A percentile compares a stretch with the other conserved stretches of the same genome.
phyloP scores from a whole-genome alignment of 441 rosid species.

The Capsella rubella region DNA sequence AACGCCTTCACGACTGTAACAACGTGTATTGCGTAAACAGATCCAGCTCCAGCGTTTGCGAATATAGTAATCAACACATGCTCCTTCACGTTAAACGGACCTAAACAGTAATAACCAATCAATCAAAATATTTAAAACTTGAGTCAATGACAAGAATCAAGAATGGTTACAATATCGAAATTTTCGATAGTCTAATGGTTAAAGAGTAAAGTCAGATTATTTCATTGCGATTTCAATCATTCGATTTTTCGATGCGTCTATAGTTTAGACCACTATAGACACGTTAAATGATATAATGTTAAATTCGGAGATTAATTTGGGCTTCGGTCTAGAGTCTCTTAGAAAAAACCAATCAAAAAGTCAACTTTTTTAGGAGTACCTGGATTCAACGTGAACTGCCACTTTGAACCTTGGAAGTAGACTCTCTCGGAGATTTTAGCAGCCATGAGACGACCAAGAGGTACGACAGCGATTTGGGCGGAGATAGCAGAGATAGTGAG shows the following conservation, averaged over 20 bases:
- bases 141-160: neutral
- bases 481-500: slow-evolving; percentile 89
- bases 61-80: slow-evolving; percentile 92
- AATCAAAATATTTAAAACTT: no score
- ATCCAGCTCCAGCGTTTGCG: slow-evolving; percentile 96
- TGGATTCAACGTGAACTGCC: slow-evolving; percentile 86
- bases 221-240: no score
- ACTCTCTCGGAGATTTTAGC: slow-evolving; percentile 66
- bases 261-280: no score
- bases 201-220: no score
- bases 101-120: slow-evolving; percentile 45
- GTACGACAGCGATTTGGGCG: slow-evolving; percentile 92
- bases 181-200: no score
- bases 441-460: slow-evolving; percentile 90
- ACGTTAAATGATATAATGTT: no score
- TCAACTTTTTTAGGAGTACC: neutral
- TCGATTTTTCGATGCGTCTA: neutral
- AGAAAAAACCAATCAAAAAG: neutral
- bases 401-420: slow-evolving; percentile 66
- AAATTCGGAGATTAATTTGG: no score
- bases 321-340: neutral
- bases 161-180: neutral
- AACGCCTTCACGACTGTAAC: slow-evolving; percentile 90
- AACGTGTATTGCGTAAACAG: slow-evolving; percentile 85
- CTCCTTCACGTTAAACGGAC: slow-evolving; percentile 93